Conservation (phyloP, 306 rosid species). For the Acacia melanoxylon region DNA sequence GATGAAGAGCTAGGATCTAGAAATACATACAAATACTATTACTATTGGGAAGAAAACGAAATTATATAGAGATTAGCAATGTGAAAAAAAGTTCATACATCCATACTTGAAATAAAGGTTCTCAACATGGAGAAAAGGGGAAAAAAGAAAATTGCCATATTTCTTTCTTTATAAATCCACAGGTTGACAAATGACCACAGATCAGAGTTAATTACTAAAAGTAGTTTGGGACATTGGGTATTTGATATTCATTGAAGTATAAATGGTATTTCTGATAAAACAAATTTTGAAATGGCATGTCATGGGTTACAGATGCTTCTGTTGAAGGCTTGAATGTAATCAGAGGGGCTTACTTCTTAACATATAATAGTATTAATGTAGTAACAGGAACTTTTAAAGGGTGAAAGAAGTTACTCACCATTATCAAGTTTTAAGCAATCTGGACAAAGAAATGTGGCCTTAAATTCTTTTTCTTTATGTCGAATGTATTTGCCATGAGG, state of each 20-base stretch:
- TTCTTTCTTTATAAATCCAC: not conserved
- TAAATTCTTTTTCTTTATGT: conserved; percentile 64
- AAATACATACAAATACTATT: conserved; percentile 22
- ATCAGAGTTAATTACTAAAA: conserved; percentile 18
- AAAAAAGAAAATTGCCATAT: not conserved
- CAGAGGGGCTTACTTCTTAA: conserved; percentile 10
- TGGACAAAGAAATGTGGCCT: conserved; percentile 64
- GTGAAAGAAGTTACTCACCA: conserved; percentile 52
- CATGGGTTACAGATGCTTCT: not conserved
- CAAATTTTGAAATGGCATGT: conserved; percentile 12
- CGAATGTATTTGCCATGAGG: conserved; percentile 57
- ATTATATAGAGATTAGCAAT: not conserved
- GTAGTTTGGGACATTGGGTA: not conserved
- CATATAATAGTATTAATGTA: conserved; percentile 15
- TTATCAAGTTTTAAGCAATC: conserved; percentile 47
- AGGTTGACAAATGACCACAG: conserved; percentile 7
- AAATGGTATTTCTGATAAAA: not conserved
- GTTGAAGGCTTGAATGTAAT: not conserved
- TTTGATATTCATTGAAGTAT: not conserved
- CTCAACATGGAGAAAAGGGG: not conserved
- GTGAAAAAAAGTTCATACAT: conserved; percentile 8
- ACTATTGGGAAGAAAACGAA: not conserved
- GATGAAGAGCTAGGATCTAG: conserved; percentile 51
- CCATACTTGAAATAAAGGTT: not conserved
- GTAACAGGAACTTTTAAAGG: not conserved